A percentile compares a stretch with the other conserved stretches of the same genome.
Conservation (phyloP, 345 rosid species). For the Viola odorata region DNA sequence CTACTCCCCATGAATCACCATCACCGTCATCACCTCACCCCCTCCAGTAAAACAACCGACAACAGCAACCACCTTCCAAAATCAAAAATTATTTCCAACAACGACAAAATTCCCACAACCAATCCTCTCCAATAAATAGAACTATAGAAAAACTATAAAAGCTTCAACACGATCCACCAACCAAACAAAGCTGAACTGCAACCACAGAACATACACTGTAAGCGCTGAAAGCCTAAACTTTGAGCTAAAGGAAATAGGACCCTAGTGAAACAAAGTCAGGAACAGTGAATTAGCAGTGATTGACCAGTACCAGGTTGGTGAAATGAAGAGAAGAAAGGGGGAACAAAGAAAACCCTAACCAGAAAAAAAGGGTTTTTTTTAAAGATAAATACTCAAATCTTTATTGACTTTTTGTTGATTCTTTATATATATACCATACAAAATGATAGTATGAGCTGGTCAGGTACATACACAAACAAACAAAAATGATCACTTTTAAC, state of each 20-base stretch:
- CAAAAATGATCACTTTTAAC: background rate
- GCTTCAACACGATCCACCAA: background rate
- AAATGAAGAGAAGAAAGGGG: background rate
- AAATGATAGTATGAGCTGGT: background rate
- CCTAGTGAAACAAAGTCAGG: background rate
- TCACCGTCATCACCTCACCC: constrained; percentile 16
- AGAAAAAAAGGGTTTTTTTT: background rate
- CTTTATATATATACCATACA: background rate
- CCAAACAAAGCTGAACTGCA: background rate
- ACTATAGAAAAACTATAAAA: background rate
- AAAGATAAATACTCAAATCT: constrained; percentile 5
- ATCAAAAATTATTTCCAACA: background rate
- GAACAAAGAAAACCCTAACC: constrained; percentile 17
- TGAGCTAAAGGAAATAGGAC: background rate
- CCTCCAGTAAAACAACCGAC: background rate
- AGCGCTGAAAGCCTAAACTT: background rate
- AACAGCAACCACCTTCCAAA: constrained; percentile 4
- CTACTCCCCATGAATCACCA: constrained; percentile 41
- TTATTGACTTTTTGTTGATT: background rate
- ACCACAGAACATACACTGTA: background rate
- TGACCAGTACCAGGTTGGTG: constrained; percentile 1
- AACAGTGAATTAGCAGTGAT: background rate
- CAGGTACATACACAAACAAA: background rate
- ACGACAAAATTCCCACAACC: background rate
- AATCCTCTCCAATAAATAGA: background rate